Evolutionary conservation across 148 eudicot genomes (phyloP).

Genomic region (Persicaria maculosa): DNA sequence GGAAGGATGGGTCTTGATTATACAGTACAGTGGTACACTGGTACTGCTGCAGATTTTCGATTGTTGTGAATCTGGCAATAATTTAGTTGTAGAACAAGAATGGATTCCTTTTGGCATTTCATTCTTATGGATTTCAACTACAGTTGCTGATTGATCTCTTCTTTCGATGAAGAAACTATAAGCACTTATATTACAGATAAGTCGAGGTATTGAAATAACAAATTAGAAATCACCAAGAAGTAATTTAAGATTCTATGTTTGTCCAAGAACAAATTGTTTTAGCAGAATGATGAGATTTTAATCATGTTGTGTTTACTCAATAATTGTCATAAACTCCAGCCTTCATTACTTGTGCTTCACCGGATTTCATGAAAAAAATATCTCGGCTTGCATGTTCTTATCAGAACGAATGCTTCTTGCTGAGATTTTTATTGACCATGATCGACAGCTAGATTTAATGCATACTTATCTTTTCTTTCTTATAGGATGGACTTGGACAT

Average conservation of each 20-base stretch:
- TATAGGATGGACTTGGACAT: conserved; percentile 20
- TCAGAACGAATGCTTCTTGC: neutral
- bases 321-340: neutral
- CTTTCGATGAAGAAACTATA: neutral
- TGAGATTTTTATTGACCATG: neutral
- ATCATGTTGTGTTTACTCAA: neutral
- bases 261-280: conserved; percentile 1
- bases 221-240: neutral
- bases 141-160: neutral
- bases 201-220: neutral
- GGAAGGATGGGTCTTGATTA: neutral
- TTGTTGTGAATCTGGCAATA: neutral
- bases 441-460: neutral
- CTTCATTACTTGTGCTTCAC: neutral
- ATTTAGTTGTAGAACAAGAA: too few relatives aligned
- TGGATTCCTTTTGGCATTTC: neutral
- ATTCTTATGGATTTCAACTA: neutral
- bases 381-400: neutral
- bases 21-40: too few relatives aligned
- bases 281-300: neutral
- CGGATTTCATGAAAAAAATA: too few relatives aligned
- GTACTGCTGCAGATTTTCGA: neutral
- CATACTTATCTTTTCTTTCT: conserved; percentile 12
- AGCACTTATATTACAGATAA: neutral
- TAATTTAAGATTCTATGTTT: neutral